Evolutionary conservation across 371 early-diverging fungal genomes (phyloP).

Genomic region (Syncephalastrum monosporum): DNA sequence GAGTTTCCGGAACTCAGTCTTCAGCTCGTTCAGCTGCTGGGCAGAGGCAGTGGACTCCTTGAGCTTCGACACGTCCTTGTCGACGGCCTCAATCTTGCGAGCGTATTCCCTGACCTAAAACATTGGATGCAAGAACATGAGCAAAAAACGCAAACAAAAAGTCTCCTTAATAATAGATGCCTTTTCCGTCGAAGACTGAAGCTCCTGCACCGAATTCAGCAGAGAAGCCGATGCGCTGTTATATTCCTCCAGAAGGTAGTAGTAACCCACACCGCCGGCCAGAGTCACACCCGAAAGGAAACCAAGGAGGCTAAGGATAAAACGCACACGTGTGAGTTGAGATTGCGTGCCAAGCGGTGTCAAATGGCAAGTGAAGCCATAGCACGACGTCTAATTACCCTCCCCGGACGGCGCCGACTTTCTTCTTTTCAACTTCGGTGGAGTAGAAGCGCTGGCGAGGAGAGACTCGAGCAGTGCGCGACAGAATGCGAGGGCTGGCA

Average conservation of each 20-base stretch:
- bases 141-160: too few relatives aligned
- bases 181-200: conserved; percentile 75
- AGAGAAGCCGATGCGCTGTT: conserved; percentile 69
- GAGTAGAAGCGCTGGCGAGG: conserved; percentile 10
- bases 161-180: conserved; percentile 25
- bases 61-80: conserved; percentile 61
- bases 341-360: background rate
- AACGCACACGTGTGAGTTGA: too few relatives aligned
- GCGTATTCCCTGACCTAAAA: conserved; percentile 73
- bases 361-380: background rate
- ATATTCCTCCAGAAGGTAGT: conserved; percentile 81
- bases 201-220: conserved; percentile 71
- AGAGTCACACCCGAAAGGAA: conserved; percentile 76
- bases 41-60: conserved; percentile 58
- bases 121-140: too few relatives aligned
- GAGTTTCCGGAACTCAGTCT: conserved; percentile 67
- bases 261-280: conserved; percentile 78
- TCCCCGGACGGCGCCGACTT: conserved; percentile 29
- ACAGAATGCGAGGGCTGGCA: conserved; percentile 16
- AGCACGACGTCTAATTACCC: conserved; percentile 16
- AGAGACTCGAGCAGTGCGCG: conserved; percentile 3
- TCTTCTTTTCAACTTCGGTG: conserved; percentile 16
- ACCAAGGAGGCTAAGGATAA: conserved; percentile 60
- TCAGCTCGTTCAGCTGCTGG: conserved; percentile 66
- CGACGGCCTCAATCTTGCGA: conserved; percentile 71